Percentiles rank a stretch among this genome's conserved stretches.
phyloP scores from a whole-genome alignment of 192 early-diverging fungal genomes.

The Linderina pennispora region DNA sequence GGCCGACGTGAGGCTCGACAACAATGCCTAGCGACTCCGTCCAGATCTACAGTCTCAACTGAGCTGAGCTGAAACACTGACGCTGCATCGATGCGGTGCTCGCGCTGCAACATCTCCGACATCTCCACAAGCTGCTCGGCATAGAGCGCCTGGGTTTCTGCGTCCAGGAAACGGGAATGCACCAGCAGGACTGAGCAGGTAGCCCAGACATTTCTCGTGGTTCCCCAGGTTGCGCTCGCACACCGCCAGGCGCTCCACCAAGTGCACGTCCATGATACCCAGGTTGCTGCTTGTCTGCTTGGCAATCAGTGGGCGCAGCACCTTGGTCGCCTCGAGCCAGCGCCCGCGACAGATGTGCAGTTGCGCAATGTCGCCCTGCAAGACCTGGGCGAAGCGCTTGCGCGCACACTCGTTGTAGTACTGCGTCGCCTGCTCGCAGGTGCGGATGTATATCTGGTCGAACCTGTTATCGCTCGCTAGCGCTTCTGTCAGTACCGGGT shows the following conservation, averaged over 20 bases:
- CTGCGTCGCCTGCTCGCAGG: conserved; percentile 43
- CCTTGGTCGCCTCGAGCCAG: conserved; percentile 22
- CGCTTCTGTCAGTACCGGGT: conserved; percentile 41
- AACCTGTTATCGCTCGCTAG: conserved; percentile 30
- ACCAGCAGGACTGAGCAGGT: conserved; percentile 17
- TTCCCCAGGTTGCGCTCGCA: conserved; percentile 29
- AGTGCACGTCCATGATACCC: conserved; percentile 11
- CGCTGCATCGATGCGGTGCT: background rate
- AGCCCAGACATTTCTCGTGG: conserved; percentile 7
- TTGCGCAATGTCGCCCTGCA: conserved; percentile 40
- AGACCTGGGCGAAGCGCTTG: conserved; percentile 26
- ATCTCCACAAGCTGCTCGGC: conserved; percentile 15
- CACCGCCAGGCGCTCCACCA: conserved; percentile 22
- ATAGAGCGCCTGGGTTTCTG: background rate
- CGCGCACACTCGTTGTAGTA: conserved; percentile 44
- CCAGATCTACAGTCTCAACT: conserved; percentile 1
- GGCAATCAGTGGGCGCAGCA: conserved; percentile 24
- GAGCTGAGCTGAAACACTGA: conserved; percentile 8
- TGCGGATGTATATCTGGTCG: conserved; percentile 43
- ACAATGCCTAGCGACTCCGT: no score
- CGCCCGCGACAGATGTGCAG: conserved; percentile 23
- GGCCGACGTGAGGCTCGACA: no score
- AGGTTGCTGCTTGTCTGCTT: background rate
- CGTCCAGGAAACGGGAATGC: conserved; percentile 5
- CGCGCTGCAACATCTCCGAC: conserved; percentile 1